A percentile compares a stretch with the other conserved stretches of the same genome.
phyloP scores from a whole-genome alignment of 2,329 filamentous ascomycete genomes.

The Pseudogymnoascus sp. region DNA sequence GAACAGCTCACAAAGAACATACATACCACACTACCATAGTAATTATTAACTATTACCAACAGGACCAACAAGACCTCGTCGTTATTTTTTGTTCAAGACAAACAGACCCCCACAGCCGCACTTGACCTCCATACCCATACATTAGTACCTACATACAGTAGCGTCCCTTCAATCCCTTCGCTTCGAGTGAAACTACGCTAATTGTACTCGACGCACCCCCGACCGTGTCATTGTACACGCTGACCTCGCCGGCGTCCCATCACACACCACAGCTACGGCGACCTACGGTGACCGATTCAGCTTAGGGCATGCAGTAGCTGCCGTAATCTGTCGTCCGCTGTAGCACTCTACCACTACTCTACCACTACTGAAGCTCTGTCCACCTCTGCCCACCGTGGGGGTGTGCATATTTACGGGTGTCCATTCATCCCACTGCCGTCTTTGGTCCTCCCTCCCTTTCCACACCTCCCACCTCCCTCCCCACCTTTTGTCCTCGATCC shows the following conservation, averaged over 20 bases:
- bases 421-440: not conserved
- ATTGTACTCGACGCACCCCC: not conserved
- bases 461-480: not conserved
- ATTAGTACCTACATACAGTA: not conserved
- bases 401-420: not conserved
- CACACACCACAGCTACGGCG: not conserved
- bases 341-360: not conserved
- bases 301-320: constrained; percentile 3
- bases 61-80: not conserved
- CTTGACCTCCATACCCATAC: no score
- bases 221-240: not conserved
- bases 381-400: not conserved
- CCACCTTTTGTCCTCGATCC: constrained; percentile 6
- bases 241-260: not conserved
- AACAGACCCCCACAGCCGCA: not conserved
- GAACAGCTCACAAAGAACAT: not conserved
- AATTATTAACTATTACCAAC: not conserved
- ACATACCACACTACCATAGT: not conserved
- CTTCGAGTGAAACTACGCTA: constrained; percentile 2
- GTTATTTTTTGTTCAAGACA: not conserved
- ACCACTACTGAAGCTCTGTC: not conserved
- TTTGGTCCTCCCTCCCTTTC: constrained; percentile 8
- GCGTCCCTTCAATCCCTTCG: not conserved
- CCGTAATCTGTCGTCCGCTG: not conserved
- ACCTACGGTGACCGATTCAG: not conserved